Percentiles rank a stretch among this genome's conserved stretches.
These are phyloP conservation scores for Moesziomyces antarcticus DNA, from an alignment of 1,284 basidiomycete species.

Conservation along the genomic window DNA sequence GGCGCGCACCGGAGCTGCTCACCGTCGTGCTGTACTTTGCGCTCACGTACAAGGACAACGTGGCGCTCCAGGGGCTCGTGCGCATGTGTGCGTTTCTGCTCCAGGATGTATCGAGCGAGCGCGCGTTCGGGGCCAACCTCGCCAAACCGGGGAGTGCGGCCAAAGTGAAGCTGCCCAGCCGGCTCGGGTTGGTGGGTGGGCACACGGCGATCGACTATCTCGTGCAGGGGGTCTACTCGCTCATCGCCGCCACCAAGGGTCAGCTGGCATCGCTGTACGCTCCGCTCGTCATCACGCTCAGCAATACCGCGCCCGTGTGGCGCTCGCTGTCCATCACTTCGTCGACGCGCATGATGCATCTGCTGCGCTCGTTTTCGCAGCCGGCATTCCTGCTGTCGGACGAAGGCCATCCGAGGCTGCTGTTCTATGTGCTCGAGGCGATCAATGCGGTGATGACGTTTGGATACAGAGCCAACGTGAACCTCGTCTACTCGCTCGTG, in stretches of 20 bases:
- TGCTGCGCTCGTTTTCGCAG: conserved; percentile 88
- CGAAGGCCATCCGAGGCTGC: conserved; percentile 88
- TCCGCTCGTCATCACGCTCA: conserved; percentile 86
- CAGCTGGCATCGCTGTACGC: conserved; percentile 72
- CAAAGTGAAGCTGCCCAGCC: conserved; percentile 32
- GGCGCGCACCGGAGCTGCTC: conserved; percentile 40
- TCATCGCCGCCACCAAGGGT: conserved; percentile 81
- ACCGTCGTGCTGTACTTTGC: conserved; percentile 46
- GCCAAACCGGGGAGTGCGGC: conserved; percentile 47
- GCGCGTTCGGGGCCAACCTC: conserved; percentile 74
- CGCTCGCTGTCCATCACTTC: conserved; percentile 80
- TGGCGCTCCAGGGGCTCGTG: conserved; percentile 89
- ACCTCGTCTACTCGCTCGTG: conserved; percentile 86
- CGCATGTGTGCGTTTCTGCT: conserved; percentile 89
- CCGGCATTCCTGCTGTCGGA: conserved; percentile 89
- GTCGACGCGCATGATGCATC: conserved; percentile 82
- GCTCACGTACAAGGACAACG: conserved; percentile 42
- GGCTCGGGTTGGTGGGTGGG: conserved; percentile 28
- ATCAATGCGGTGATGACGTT: conserved; percentile 82
- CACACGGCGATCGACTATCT: conserved; percentile 47
- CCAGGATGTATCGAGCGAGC: conserved; percentile 87
- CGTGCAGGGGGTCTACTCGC: conserved; percentile 81
- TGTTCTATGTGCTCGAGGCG: conserved; percentile 92
- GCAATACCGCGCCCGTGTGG: conserved; percentile 87
- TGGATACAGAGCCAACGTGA: conserved; percentile 77